Conservation (phyloP, 164 flowering plant genomes). For the Akebia trifoliata region DNA sequence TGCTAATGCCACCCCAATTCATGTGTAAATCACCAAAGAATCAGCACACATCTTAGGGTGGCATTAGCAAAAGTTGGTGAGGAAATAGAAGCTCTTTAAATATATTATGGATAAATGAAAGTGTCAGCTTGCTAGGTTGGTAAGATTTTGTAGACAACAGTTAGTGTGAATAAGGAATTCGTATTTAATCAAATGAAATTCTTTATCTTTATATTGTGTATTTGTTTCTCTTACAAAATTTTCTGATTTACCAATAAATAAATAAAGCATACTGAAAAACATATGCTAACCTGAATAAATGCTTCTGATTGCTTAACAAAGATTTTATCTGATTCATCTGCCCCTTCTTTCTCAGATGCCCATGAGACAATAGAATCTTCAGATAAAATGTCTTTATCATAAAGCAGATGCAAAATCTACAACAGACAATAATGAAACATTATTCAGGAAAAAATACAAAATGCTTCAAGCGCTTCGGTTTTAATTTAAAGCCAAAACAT, state of each 20-base stretch:
- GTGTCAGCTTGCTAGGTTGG: too few species aligned
- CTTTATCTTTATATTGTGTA: neutral
- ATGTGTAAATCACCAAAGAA: too few species aligned
- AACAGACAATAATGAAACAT: neutral
- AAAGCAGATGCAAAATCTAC: slow-evolving; percentile 67
- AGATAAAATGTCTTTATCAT: slow-evolving; percentile 62
- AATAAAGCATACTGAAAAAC: neutral
- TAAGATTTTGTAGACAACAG: too few species aligned
- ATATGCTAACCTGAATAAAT: slow-evolving; percentile 52
- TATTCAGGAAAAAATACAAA: neutral
- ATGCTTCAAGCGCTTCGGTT: neutral
- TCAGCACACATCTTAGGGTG: too few species aligned
- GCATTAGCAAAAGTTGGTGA: too few species aligned
- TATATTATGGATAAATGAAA: too few species aligned
- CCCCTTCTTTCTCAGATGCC: slow-evolving; percentile 82
- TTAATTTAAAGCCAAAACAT: too few species aligned
- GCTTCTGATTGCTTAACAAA: slow-evolving; percentile 66
- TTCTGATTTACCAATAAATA: neutral
- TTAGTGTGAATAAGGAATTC: too few species aligned
- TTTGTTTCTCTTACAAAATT: neutral
- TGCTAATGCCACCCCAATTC: too few species aligned
- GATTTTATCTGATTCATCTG: slow-evolving; percentile 78
- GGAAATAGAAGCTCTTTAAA: too few species aligned
- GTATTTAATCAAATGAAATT: too few species aligned
- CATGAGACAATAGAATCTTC: slow-evolving; percentile 87